Evolutionary conservation across 192 early-diverging fungal genomes (phyloP), one percentile per base, ranked within the genome.

Genomic region (Backusella parvicylindrica): DNA sequence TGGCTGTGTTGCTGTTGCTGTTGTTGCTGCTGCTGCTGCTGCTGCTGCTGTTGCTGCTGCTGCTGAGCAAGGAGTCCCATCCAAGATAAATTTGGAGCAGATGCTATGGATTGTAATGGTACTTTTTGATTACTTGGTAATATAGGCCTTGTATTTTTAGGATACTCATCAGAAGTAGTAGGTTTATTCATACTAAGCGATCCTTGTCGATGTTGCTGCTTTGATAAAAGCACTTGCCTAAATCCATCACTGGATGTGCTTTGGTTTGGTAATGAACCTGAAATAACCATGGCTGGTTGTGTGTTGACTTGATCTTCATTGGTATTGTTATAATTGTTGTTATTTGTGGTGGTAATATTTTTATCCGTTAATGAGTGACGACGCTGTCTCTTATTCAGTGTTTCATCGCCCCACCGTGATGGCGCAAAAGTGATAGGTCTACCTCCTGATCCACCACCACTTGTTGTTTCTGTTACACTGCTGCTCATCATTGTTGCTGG

Each of bases 61-160:
- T 41, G 67, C 26, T 68, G 66, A 60, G 75, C 50, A 68, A 76
- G 56, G 41, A 70, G 30, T 28, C 75, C 75, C 67, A 76, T 68
- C 68, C 66, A 76, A 49, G 67, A 70, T 43, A 70, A 35, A 30
- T 60, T 70, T 12, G 67, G 49, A 35, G 49, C 49, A 35, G 41
- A 67, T 23, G 64, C 73, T 31, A 64, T 64, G 0, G 73, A 67
- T n/a, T 60, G 72, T 33, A 73, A 35, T 11, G 56, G 13, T 33
- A 38, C 33, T 37, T 36, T 35, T 13, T 68, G 66, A 60, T 60
- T 60, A 60, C 23, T 60, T 28, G 53, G 53, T 60, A 60, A 13
- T 9, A 60, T 60, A 28, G 53, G 53, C 26, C 53, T 60, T 28
- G 23, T 28, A 60, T 28, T 26, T 60, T 60, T 60, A 60, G 12